A percentile compares a stretch with the other conserved stretches of the same genome.
These are phyloP conservation scores for Xerocomellus amylosporus DNA, from an alignment of 768 basidiomycete species.

Conservation along the genomic window DNA sequence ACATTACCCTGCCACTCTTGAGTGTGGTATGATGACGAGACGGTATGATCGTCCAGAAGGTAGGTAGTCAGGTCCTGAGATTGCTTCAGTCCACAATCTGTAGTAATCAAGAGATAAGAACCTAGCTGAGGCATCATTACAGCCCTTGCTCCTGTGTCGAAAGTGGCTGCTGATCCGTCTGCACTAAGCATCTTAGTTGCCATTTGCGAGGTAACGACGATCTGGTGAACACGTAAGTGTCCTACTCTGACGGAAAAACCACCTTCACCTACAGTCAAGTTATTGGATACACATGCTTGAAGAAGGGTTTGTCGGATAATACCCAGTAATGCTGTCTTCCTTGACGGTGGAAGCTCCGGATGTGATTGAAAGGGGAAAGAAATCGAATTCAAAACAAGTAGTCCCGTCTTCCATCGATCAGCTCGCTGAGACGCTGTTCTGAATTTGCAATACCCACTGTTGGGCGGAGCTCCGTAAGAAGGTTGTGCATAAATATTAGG, in stretches of 20 bases:
- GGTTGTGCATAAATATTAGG: constrained; percentile 55
- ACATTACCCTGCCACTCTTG: constrained; percentile 41
- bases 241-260: background rate
- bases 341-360: constrained; percentile 37
- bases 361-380: constrained; percentile 63
- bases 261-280: constrained; percentile 44
- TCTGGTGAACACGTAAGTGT: constrained; percentile 30
- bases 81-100: constrained; percentile 4
- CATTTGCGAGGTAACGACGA: constrained; percentile 65
- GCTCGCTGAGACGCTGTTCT: background rate
- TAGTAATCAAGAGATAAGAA: constrained; percentile 26
- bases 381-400: constrained; percentile 66
- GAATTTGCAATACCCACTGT: constrained; percentile 40
- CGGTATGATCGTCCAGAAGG: constrained; percentile 45
- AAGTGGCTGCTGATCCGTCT: constrained; percentile 64
- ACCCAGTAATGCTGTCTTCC: constrained; percentile 46
- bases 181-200: constrained; percentile 63
- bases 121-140: constrained; percentile 68
- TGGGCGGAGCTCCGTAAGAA: constrained; percentile 47
- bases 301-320: constrained; percentile 53
- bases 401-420: constrained; percentile 38
- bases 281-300: constrained; percentile 44
- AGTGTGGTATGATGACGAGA: constrained; percentile 40
- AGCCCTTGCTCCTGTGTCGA: constrained; percentile 60
- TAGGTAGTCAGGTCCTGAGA: constrained; percentile 37